Evolutionary conservation across 2,329 filamentous ascomycete species (phyloP), one percentile per base, ranked within the genome.

Genomic region (Lizonia empirigonia): DNA sequence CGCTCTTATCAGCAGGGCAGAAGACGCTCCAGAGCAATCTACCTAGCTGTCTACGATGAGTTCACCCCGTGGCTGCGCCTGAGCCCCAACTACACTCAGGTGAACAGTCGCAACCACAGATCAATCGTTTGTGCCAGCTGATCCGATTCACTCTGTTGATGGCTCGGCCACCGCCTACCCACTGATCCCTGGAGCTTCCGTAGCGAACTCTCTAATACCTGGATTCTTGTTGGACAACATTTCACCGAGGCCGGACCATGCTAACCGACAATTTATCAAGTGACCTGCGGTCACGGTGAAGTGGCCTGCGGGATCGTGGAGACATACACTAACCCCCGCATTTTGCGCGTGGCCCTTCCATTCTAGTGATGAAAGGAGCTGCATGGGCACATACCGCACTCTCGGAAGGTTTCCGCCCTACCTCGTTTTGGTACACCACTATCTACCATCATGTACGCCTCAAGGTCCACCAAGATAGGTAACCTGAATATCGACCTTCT

Each of bases 271-370:
- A 19, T 22, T 19, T 18, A 26, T 5, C 15, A 24, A 22, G 3
- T 7, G 7, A 4, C 5, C 20, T 16, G 18, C 7, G 7, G 18
- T 13, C 15, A 36, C 18, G 18, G 20, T 20, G 2, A 23, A 13
- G 19, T 18, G 4, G 7, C 5, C 10, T 24, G 33, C 13, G 16
- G 16, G 5, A 34, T 23, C 10, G 9, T 30, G 47, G 35, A 13
- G 27, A 41, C 23, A 8, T 36, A 16, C 41, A 46, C 48, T 51
- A 45, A 51, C 41, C 48, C 47, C 48, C 48, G 41, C 48, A 41
- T 41, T 51, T 40, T 12, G 18, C 34, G 22, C 33, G 8, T 24
- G 22, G 19, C 33, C 38, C 38, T 39, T 33, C 20, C 20, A n/a
- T 15, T 22, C 22, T 18, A 27, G 13, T 16, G 12, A n/a, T 5